Base-by-base conservation (phyloP, 345 rosid genomes). In the Eucalyptus brandiana region DNA sequence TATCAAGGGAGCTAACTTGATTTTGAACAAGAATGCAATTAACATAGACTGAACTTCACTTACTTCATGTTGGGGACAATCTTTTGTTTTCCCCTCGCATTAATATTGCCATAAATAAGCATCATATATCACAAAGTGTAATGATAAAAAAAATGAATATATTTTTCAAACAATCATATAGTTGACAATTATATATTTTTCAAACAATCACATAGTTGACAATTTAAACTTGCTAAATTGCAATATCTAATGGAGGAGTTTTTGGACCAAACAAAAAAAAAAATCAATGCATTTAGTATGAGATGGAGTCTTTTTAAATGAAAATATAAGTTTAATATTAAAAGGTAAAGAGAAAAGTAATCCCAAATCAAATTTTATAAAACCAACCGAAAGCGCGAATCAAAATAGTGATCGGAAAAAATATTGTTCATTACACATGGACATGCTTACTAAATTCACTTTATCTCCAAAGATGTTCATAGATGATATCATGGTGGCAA, bases 371-470 rank as follows among this genome's bases (percentile, higher is more conserved):
- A 72, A 72, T 11, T 6, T 19, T 19, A 72, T 72, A 19, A 34
- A 37, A 21, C 3, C 6, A 72, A 37, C 0, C 1, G 8, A 37
- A 37, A 37, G 23, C 7, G 2, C 2, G 0, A 21, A 19, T 76
- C 83, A 6, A 76, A 12, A 76, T 0, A 37, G 37, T 3, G 2
- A 34, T 18, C 0, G 3, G 8, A 3, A 37, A 6, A 76, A 21
- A 76, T 40, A 21, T 3, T 11, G 16, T 76, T 37, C 7, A 2
- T 21, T 40, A 26, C 28, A 40, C 8, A 37, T 9, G 12, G 2
- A 2, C 2, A 40, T 37, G 45, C 83, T 9, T 0, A 3, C 11
- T 9, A 21, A 37, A 19, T 37, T 37, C 13, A 6, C 42, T 3
- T 34, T 72, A 0, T 37, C 2, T 37, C 83, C 47, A 40, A 21